These are phyloP conservation scores for Trichoderma sp. DNA, from an alignment of 2,329 filamentous ascomycete genomes.

Conservation along the genomic window DNA sequence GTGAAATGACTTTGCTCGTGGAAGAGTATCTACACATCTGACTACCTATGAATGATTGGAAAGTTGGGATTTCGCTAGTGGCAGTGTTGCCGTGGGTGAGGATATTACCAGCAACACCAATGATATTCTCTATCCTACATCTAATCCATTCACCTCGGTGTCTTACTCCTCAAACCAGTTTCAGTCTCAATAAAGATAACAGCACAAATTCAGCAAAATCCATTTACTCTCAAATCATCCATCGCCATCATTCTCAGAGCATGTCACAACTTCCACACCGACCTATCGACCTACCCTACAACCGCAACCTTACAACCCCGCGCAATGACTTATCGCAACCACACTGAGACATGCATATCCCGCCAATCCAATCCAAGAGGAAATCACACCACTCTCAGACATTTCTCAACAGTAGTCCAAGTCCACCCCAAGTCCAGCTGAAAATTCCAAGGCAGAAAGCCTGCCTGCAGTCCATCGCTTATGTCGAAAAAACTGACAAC, in stretches of 20 bases:
- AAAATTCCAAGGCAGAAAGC: not conserved
- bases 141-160: not conserved
- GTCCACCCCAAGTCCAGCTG: not conserved
- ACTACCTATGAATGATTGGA: not conserved
- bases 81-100: not conserved
- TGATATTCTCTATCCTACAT: not conserved
- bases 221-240: not conserved
- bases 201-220: not conserved
- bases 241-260: not conserved
- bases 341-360: constrained; percentile 11
- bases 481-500: not conserved
- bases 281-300: not conserved
- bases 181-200: not conserved
- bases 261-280: no score
- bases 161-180: not conserved
- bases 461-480: not conserved
- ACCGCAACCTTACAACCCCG: not conserved
- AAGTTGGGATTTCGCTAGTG: not conserved
- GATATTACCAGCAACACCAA: not conserved
- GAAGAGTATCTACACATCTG: not conserved
- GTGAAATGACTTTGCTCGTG: not conserved
- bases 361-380: not conserved
- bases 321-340: not conserved
- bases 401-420: not conserved
- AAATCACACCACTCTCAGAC: constrained; percentile 15